Conservation (phyloP, 495 filamentous ascomycete genomes). For the Penicillium egyptiacum region DNA sequence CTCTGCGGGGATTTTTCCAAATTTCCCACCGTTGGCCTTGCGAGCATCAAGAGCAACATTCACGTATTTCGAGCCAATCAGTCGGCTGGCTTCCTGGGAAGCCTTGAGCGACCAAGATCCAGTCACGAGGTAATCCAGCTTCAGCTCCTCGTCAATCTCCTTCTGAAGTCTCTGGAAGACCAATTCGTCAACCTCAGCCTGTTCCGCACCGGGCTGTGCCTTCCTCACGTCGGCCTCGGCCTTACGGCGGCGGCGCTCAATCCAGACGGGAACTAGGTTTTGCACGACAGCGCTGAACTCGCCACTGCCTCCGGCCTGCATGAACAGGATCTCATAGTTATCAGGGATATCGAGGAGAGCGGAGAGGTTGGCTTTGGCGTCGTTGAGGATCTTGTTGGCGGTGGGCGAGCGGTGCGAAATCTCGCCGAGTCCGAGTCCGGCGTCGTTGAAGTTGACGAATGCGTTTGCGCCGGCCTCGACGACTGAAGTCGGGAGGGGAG, state of each 20-base stretch:
- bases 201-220: slow-evolving; percentile 32
- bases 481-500: slow-evolving; percentile 74
- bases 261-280: slow-evolving; percentile 80
- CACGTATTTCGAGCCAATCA: slow-evolving; percentile 74
- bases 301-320: slow-evolving; percentile 80
- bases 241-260: slow-evolving; percentile 56
- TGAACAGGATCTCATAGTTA: slow-evolving; percentile 75
- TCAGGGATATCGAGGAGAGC: slow-evolving; percentile 71
- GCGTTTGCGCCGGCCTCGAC: slow-evolving; percentile 70
- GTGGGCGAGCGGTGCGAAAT: slow-evolving; percentile 85
- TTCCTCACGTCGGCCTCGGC: slow-evolving; percentile 38
- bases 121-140: slow-evolving; percentile 87
- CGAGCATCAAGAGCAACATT: slow-evolving; percentile 76
- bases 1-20: slow-evolving; percentile 77
- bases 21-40: slow-evolving; percentile 75
- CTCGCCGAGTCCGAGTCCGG: slow-evolving; percentile 71
- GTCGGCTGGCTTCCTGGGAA: slow-evolving; percentile 74
- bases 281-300: slow-evolving; percentile 80
- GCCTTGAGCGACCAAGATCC: slow-evolving; percentile 91
- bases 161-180: slow-evolving; percentile 57
- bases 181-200: slow-evolving; percentile 49
- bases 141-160: slow-evolving; percentile 64
- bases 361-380: slow-evolving; percentile 63
- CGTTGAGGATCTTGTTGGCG: slow-evolving; percentile 67
- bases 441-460: slow-evolving; percentile 79